Percentiles rank a stretch among this genome's conserved stretches.
These are phyloP conservation scores for Dactylonectria macrodidyma DNA, from an alignment of 2,329 filamentous ascomycete species.

Conservation along the genomic window DNA sequence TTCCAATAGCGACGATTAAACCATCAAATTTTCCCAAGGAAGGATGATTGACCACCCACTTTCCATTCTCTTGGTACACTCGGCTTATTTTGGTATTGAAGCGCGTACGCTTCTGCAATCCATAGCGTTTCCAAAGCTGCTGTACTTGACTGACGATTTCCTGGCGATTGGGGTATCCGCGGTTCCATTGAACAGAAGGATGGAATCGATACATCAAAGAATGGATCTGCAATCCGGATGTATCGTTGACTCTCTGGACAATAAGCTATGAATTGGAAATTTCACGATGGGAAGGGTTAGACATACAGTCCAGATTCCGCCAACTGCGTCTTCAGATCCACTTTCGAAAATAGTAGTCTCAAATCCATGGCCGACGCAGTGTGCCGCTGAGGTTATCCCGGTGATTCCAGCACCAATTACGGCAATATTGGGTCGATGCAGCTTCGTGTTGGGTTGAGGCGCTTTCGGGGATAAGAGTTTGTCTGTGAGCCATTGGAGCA, in stretches of 20 bases:
- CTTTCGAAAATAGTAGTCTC: too few species aligned
- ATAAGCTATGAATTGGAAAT: too few species aligned
- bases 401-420: too few species aligned
- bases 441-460: too few species aligned
- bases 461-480: too few species aligned
- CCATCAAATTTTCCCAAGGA: conserved; percentile 83
- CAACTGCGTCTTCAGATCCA: too few species aligned
- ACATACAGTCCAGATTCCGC: too few species aligned
- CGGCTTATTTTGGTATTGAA: conserved; percentile 80
- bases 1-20: conserved; percentile 83
- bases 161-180: conserved; percentile 83
- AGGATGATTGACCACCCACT: conserved; percentile 84
- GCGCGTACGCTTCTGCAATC: conserved; percentile 77
- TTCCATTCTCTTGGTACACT: conserved; percentile 78
- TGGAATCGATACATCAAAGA: conserved; percentile 92
- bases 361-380: too few species aligned
- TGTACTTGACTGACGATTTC: conserved; percentile 82
- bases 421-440: too few species aligned
- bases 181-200: conserved; percentile 81
- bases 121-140: conserved; percentile 79
- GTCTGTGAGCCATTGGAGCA: too few species aligned
- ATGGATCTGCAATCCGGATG: conserved; percentile 86
- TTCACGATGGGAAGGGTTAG: too few species aligned
- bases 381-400: too few species aligned
- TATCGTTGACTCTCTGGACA: conserved; percentile 81